Evolutionary conservation across 192 early-diverging fungal species (phyloP), one percentile per base, ranked within the genome.

Genomic region (Coemansia sp.): DNA sequence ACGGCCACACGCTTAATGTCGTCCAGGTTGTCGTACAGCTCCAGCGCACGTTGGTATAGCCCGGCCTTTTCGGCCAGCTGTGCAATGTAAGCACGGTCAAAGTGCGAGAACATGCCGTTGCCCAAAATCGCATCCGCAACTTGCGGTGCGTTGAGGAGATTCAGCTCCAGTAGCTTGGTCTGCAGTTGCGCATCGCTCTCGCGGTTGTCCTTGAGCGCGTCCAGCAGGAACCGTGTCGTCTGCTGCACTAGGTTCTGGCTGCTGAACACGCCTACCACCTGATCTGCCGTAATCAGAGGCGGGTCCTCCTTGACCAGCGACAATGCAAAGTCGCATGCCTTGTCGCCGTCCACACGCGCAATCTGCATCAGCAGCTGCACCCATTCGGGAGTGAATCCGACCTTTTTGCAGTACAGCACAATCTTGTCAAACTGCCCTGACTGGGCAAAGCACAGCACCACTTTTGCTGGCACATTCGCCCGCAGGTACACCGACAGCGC

Each of bases 121-220:
- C 95, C 90, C 23, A 99, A 73, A 65, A 99, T 99, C 51, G 97
- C 97, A 75, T 99, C 97, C 14, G 97, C 97, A 17, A 99, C 97
- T 67, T 98, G 97, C 29, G 97, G 97, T 15, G 94, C 93, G 65
- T 97, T 92, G 43, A 98, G 76, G 51, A 99, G 84, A 75, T 99
- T 99, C 90, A 98, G 96, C 82, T 99, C 97, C 24, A 99, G 86
- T 58, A 98, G 83, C 52, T 90, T 87, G 10, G 97, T 99, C 75
- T 99, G 97, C 24, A 99, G 81, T 41, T 88, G 90, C 23, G 84
- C 95, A 25, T 99, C 93, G 69, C 96, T 90, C 35, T 93, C 90
- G 43, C 86, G 84, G 83, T 99, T 91, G 41, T 90, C 92, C 82
- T 98, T 97, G 61, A 99, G 81, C 8, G 95, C 96, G 62, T 99